phyloP scores from a whole-genome alignment of 768 basidiomycete species.

The Tremella yokohamensis region DNA sequence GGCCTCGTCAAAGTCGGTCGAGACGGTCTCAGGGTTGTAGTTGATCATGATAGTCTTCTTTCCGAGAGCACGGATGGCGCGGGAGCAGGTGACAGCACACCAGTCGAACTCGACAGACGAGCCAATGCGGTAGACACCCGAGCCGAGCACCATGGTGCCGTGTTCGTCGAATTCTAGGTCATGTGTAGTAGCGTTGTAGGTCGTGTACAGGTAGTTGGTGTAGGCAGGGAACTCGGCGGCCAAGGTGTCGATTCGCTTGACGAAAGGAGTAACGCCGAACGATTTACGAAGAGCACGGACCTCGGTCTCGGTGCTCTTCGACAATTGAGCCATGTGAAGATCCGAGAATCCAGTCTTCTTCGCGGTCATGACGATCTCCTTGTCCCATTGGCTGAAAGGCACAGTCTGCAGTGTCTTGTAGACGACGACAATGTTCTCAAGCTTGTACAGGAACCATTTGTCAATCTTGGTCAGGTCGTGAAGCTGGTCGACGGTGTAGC shows the following conservation, averaged over 20 bases:
- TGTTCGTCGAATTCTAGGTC: slow-evolving; percentile 94
- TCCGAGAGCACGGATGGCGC: slow-evolving; percentile 86
- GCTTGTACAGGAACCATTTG: slow-evolving; percentile 99
- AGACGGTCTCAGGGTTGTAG: slow-evolving; percentile 99
- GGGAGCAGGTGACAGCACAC: slow-evolving; percentile 98
- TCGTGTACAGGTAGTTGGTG: slow-evolving; percentile 99
- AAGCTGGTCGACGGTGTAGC: slow-evolving; percentile 81
- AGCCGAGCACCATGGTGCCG: slow-evolving; percentile 98
- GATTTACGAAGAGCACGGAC: slow-evolving; percentile 77
- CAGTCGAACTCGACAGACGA: slow-evolving; percentile 99
- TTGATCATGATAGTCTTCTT: slow-evolving; percentile 98
- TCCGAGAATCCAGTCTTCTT: slow-evolving; percentile 97
- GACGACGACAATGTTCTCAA: slow-evolving; percentile 95
- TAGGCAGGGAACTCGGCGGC: slow-evolving; percentile 98
- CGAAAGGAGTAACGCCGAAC: slow-evolving; percentile 85
- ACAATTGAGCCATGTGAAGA: slow-evolving; percentile 78
- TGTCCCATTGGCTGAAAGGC: slow-evolving; percentile 65
- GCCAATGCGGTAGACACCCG: slow-evolving; percentile 96
- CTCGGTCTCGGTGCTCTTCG: slow-evolving; percentile 66
- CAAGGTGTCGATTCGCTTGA: slow-evolving; percentile 98
- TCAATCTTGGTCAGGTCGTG: slow-evolving; percentile 97
- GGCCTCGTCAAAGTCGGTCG: slow-evolving; percentile 99
- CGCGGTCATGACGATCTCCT: slow-evolving; percentile 75
- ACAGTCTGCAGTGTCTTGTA: slow-evolving; percentile 69
- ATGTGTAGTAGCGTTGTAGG: slow-evolving; percentile 93